Conservation (phyloP, 1,284 basidiomycete genomes). For the Cutaneotrichosporon spelunceum region DNA sequence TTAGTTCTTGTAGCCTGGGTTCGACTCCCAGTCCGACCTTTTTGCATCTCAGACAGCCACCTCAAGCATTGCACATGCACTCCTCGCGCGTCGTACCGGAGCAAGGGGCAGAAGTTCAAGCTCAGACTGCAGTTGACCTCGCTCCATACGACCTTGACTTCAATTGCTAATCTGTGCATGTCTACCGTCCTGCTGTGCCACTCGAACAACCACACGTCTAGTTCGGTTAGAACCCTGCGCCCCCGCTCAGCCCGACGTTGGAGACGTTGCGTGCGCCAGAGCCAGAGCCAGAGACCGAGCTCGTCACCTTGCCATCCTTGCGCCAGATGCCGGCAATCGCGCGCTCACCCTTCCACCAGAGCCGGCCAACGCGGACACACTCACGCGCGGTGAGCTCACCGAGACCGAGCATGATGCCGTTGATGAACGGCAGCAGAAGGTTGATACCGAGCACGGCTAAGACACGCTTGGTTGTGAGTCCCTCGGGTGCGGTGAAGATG, state of each 20-base stretch:
- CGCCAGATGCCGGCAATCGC: slow-evolving; percentile 29
- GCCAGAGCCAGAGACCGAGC: slow-evolving; percentile 17
- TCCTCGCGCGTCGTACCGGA: no score
- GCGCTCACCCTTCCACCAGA: slow-evolving; percentile 47
- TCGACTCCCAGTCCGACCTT: background rate
- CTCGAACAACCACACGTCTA: background rate
- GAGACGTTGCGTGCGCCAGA: slow-evolving; percentile 7
- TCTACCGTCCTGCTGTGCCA: background rate
- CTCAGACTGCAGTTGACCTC: background rate
- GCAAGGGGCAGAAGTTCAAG: background rate
- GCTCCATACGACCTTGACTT: background rate
- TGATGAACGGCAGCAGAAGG: slow-evolving; percentile 86
- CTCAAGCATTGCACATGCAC: no score
- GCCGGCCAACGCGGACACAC: slow-evolving; percentile 65
- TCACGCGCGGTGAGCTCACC: slow-evolving; percentile 96
- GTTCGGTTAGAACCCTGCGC: slow-evolving; percentile 18
- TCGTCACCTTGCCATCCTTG: slow-evolving; percentile 23
- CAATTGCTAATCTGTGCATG: slow-evolving; percentile 6
- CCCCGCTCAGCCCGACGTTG: slow-evolving; percentile 42
- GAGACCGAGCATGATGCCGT: slow-evolving; percentile 97
- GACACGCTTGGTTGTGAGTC: slow-evolving; percentile 71
- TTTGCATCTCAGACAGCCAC: no score
- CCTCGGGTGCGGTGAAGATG: slow-evolving; percentile 72
- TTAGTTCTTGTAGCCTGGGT: slow-evolving; percentile 1
- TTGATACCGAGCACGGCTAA: slow-evolving; percentile 86